phyloP scores from a whole-genome alignment of 805 yeast genomes.

The Maudiozyma saulgeensis region DNA sequence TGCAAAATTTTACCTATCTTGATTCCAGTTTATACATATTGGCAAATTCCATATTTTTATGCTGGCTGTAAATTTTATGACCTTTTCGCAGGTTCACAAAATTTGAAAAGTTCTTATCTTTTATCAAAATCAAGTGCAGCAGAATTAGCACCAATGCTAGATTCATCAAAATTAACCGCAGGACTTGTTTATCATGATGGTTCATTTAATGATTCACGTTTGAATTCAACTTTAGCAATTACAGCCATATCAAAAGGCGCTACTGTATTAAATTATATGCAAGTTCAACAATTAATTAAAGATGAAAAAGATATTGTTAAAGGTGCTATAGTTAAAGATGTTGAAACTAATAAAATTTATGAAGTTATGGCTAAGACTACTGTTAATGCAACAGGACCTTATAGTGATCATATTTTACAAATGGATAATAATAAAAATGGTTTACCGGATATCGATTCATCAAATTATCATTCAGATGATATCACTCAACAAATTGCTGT shows the following conservation, averaged over 20 bases:
- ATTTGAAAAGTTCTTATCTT: slow-evolving; percentile 68
- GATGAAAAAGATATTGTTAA: slow-evolving; percentile 42
- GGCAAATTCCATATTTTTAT: slow-evolving; percentile 93
- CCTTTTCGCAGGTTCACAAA: slow-evolving; percentile 82
- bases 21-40: slow-evolving; percentile 92
- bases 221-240: slow-evolving; percentile 76
- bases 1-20: slow-evolving; percentile 79
- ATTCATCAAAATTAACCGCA: slow-evolving; percentile 69
- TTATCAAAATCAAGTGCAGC: slow-evolving; percentile 56
- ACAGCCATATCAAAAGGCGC: slow-evolving; percentile 86
- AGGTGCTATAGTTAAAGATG: slow-evolving; percentile 72
- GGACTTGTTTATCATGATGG: slow-evolving; percentile 94
- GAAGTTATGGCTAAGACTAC: slow-evolving; percentile 61
- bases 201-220: slow-evolving; percentile 83
- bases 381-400: slow-evolving; percentile 93
- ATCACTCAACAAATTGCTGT: slow-evolving; percentile 23
- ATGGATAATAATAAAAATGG: slow-evolving; percentile 73
- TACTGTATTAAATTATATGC: slow-evolving; percentile 77
- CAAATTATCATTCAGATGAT: slow-evolving; percentile 9
- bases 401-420: slow-evolving; percentile 72
- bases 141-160: slow-evolving; percentile 79
- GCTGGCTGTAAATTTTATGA: slow-evolving; percentile 88
- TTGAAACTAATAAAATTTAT: slow-evolving; percentile 55
- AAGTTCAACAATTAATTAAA: slow-evolving; percentile 68
- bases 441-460: slow-evolving; percentile 37